Evolutionary conservation across 495 filamentous ascomycete genomes (phyloP).

Genomic region (Hypoxylon fragiforme): DNA sequence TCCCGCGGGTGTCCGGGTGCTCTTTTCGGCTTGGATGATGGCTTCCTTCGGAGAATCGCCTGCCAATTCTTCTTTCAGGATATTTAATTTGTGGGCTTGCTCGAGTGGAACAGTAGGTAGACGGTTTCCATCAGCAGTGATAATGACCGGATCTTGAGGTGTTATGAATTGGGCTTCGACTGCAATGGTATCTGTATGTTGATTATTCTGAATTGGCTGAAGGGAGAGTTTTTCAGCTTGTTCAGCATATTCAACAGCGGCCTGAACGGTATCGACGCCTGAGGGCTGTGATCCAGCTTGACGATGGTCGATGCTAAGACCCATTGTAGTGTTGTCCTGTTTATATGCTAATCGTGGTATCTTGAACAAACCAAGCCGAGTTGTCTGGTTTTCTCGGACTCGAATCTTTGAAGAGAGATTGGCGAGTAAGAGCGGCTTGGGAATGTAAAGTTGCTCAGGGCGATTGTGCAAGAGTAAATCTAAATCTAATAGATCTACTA

Average conservation of each 20-base stretch:
- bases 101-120: constrained; percentile 65
- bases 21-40: constrained; percentile 1
- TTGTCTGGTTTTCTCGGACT: too few species aligned
- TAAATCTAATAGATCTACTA: too few species aligned
- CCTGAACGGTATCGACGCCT: constrained; percentile 13
- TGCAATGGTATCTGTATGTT: constrained; percentile 49
- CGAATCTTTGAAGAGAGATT: too few species aligned
- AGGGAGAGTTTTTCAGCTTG: constrained; percentile 66
- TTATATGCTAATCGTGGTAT: too few species aligned
- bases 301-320: constrained; percentile 8
- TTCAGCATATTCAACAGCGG: constrained; percentile 47
- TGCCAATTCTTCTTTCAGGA: constrained; percentile 57
- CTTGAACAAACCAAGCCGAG: too few species aligned
- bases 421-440: constrained; percentile 1
- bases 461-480: too few species aligned
- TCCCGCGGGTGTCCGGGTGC: constrained; percentile 8
- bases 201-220: constrained; percentile 27
- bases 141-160: constrained; percentile 68
- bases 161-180: constrained; percentile 70
- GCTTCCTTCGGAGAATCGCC: constrained; percentile 25
- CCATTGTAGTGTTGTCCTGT: constrained; percentile 18
- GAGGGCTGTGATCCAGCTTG: constrained; percentile 10
- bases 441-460: too few species aligned
- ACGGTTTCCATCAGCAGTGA: constrained; percentile 64
- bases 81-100: constrained; percentile 70